Percentiles rank a stretch among this genome's conserved stretches.
phyloP scores from a whole-genome alignment of 768 basidiomycete species.

The Lactarius trivialis region DNA sequence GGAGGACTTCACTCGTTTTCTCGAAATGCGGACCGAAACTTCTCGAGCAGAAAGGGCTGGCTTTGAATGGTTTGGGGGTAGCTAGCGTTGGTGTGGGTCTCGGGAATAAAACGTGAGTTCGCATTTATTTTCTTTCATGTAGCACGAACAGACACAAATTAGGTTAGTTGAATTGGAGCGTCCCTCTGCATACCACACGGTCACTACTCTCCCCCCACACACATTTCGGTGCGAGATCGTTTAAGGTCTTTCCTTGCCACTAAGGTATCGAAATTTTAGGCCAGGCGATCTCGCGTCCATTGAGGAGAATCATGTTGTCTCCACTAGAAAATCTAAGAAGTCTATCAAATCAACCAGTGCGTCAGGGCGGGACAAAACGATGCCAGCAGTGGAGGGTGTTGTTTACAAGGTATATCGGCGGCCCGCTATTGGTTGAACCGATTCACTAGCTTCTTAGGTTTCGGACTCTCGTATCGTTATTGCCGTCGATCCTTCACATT shows the following conservation, averaged over 20 bases:
- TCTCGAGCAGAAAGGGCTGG: slow-evolving; percentile 84
- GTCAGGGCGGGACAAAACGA: slow-evolving; percentile 18
- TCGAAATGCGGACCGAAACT: slow-evolving; percentile 78
- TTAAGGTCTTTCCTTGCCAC: not conserved
- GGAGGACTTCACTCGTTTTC: slow-evolving; percentile 68
- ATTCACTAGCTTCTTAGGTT: slow-evolving; percentile 40
- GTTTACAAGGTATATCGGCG: slow-evolving; percentile 62
- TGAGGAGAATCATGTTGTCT: slow-evolving; percentile 53
- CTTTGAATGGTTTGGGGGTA: slow-evolving; percentile 66
- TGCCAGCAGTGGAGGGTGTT: slow-evolving; percentile 60
- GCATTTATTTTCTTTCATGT: not conserved
- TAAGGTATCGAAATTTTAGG: slow-evolving; percentile 33
- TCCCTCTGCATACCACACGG: slow-evolving; percentile 71
- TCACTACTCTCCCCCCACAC: slow-evolving; percentile 74
- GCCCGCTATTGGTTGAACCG: not conserved
- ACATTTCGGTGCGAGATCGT: slow-evolving; percentile 54
- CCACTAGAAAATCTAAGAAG: slow-evolving; percentile 35
- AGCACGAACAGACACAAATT: slow-evolving; percentile 16
- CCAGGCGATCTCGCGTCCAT: slow-evolving; percentile 87
- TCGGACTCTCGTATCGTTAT: slow-evolving; percentile 77
- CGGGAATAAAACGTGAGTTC: slow-evolving; percentile 78
- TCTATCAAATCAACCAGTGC: slow-evolving; percentile 44
- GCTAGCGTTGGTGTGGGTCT: slow-evolving; percentile 74
- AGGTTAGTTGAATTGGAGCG: slow-evolving; percentile 86
- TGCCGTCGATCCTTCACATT: slow-evolving; percentile 62